phyloP scores from a whole-genome alignment of 148 eudicot species.

The Oxyria digyna region DNA sequence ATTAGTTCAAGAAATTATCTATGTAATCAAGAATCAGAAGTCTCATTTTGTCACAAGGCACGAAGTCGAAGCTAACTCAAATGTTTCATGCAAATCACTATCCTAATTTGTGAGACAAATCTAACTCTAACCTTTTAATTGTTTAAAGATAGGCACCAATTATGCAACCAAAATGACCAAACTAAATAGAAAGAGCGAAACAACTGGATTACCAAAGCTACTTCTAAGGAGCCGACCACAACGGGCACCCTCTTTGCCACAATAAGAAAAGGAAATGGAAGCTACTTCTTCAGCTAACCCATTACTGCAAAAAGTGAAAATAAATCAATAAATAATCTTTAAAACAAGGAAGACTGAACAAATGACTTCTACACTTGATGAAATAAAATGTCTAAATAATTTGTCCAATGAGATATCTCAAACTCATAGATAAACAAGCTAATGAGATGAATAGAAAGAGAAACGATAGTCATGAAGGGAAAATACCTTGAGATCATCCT shows the following conservation, averaged over 20 bases:
- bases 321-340: neutral
- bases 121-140: neutral
- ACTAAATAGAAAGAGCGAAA: neutral
- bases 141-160: neutral
- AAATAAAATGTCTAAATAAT: neutral
- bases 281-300: neutral
- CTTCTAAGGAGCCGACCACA: neutral
- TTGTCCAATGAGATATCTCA: neutral
- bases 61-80: neutral
- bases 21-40: neutral
- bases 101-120: neutral
- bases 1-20: neutral
- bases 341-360: neutral
- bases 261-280: neutral
- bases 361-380: neutral
- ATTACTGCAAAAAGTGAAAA: neutral
- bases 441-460: neutral
- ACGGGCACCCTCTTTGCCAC: neutral
- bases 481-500: slow-evolving; percentile 93
- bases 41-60: neutral
- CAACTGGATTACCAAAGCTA: neutral
- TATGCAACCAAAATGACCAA: neutral
- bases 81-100: neutral
- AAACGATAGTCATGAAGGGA: neutral
- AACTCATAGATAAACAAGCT: neutral